phyloP scores from a whole-genome alignment of 257 asterid species.

The Solanum bulbocastanum region DNA sequence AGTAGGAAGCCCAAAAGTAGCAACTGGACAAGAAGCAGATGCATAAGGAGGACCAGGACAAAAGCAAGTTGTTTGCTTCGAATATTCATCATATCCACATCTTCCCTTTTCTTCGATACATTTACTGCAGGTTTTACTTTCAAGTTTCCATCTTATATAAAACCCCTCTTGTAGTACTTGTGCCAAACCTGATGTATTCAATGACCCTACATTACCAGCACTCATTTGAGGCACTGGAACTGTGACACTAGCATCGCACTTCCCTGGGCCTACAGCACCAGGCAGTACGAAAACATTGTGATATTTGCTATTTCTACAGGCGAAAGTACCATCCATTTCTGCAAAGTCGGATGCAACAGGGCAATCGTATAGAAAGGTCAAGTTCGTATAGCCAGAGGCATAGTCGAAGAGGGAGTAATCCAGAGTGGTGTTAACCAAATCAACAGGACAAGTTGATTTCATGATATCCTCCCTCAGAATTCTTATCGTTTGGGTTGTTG shows the following conservation, averaged over 20 bases:
- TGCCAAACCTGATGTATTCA: slow-evolving; percentile 14
- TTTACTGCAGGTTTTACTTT: slow-evolving; percentile 23
- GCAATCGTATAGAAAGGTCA: slow-evolving; percentile 55
- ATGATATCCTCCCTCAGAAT: slow-evolving; percentile 50
- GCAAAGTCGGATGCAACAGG: slow-evolving; percentile 3
- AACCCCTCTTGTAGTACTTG: slow-evolving; percentile 37
- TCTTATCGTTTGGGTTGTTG: slow-evolving; percentile 25
- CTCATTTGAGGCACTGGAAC: slow-evolving; percentile 31
- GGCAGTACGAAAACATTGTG: slow-evolving; percentile 19
- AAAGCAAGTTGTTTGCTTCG: slow-evolving; percentile 32
- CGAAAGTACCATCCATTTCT: not conserved
- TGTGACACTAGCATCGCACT: slow-evolving; percentile 31
- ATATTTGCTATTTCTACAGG: slow-evolving; percentile 17
- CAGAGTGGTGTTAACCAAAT: slow-evolving; percentile 45
- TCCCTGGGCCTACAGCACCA: slow-evolving; percentile 33
- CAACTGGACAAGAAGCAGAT: slow-evolving; percentile 20
- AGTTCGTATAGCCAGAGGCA: slow-evolving; percentile 20
- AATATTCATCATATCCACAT: slow-evolving; percentile 32
- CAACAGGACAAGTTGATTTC: slow-evolving; percentile 33
- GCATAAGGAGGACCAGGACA: slow-evolving; percentile 39
- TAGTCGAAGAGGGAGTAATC: slow-evolving; percentile 39
- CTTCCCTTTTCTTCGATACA: slow-evolving; percentile 41
- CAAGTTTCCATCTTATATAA: slow-evolving; percentile 44
- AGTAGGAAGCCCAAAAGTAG: not conserved
- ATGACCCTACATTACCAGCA: not conserved